phyloP scores from a whole-genome alignment of 805 yeast genomes.

The Naumovozyma castellii region DNA sequence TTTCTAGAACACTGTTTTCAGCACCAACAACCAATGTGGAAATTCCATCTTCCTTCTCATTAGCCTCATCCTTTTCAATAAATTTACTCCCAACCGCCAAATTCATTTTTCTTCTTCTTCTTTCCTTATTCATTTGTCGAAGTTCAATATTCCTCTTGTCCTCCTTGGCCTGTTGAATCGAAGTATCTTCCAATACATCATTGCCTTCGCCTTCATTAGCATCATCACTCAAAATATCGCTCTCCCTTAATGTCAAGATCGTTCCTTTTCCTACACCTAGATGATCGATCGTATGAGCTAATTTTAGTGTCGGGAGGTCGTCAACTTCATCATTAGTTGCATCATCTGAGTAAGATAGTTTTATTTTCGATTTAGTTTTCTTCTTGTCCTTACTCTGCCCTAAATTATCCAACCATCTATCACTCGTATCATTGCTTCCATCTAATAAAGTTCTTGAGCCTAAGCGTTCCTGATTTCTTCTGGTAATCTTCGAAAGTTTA shows the following conservation, averaged over 20 bases:
- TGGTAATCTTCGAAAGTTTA: conserved; percentile 9
- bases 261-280: conserved; percentile 35
- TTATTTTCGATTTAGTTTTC: conserved; percentile 2
- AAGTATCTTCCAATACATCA: conserved; percentile 22
- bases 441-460: background rate
- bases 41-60: conserved; percentile 16
- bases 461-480: background rate
- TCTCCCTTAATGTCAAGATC: conserved; percentile 47
- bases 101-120: conserved; percentile 21
- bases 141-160: conserved; percentile 28
- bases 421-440: background rate
- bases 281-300: conserved; percentile 41
- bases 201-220: conserved; percentile 26
- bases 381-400: conserved; percentile 10
- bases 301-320: conserved; percentile 30
- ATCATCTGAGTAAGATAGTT: conserved; percentile 10
- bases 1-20: conserved; percentile 3
- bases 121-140: conserved; percentile 27
- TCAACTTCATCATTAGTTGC: conserved; percentile 18
- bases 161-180: conserved; percentile 18
- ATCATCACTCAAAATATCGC: conserved; percentile 21
- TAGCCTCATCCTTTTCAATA: conserved; percentile 13
- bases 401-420: conserved; percentile 16
- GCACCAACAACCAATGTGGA: conserved; percentile 16
- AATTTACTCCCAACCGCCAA: conserved; percentile 17